Conservation (phyloP, 805 yeast species). For the Lachancea dasiensis region DNA sequence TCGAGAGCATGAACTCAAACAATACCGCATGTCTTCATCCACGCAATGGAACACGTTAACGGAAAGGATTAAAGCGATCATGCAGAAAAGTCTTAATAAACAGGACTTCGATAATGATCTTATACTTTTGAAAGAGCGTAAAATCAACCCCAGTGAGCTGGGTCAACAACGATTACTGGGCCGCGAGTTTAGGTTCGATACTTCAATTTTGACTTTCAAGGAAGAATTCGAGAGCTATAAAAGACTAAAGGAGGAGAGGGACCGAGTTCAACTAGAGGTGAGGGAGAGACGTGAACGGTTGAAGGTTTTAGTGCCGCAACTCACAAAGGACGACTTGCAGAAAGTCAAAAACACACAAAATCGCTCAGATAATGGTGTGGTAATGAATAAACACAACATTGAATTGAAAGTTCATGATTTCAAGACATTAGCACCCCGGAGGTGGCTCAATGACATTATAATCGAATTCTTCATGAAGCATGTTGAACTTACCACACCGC, state of each 20-base stretch:
- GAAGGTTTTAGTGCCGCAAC: constrained; percentile 24
- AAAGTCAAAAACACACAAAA: constrained; percentile 28
- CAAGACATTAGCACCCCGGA: constrained; percentile 57
- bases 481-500: constrained; percentile 31
- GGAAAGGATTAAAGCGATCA: constrained; percentile 22
- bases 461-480: constrained; percentile 70
- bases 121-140: constrained; percentile 26
- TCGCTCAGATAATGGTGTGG: constrained; percentile 23
- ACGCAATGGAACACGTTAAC: constrained; percentile 25
- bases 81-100: constrained; percentile 13
- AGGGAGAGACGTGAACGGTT: constrained; percentile 17
- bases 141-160: constrained; percentile 18
- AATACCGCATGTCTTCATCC: constrained; percentile 10
- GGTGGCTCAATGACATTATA: constrained; percentile 88
- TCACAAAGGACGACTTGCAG: constrained; percentile 21
- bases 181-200: constrained; percentile 22
- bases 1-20: constrained; percentile 18
- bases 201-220: constrained; percentile 28
- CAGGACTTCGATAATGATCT: constrained; percentile 17
- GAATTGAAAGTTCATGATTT: constrained; percentile 65
- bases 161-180: constrained; percentile 6
- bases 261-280: constrained; percentile 33
- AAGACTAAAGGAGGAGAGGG: constrained; percentile 39
- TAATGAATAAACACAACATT: constrained; percentile 37
- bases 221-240: constrained; percentile 40